These are phyloP conservation scores for Pyronema omphalodes DNA, from an alignment of 495 filamentous ascomycete genomes.

Conservation along the genomic window DNA sequence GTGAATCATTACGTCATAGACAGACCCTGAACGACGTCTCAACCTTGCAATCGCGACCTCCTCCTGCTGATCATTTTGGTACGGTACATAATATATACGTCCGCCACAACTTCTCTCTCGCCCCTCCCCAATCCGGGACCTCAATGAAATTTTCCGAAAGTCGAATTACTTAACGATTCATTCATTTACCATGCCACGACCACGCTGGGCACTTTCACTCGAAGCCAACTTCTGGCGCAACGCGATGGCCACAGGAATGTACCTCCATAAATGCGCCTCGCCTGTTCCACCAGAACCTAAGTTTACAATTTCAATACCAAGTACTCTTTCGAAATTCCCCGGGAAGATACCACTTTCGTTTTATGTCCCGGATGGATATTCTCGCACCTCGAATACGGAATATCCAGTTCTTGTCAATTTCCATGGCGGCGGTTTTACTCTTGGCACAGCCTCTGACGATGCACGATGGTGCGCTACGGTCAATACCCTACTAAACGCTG, in stretches of 20 bases:
- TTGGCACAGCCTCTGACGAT: constrained; percentile 54
- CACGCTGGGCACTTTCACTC: constrained; percentile 49
- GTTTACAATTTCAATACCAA: constrained; percentile 45
- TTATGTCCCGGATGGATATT: constrained; percentile 53
- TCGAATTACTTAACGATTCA: neutral
- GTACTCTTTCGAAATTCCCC: constrained; percentile 35
- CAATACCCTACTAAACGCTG: constrained; percentile 35
- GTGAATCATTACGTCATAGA: too few species aligned
- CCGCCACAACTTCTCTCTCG: too few species aligned
- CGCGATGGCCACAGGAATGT: constrained; percentile 65
- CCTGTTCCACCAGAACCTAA: constrained; percentile 47
- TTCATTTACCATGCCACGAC: constrained; percentile 24
- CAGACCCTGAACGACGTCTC: too few species aligned
- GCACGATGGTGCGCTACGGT: constrained; percentile 44
- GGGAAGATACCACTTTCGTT: constrained; percentile 54
- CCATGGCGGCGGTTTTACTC: constrained; percentile 61
- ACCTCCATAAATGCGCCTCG: constrained; percentile 47
- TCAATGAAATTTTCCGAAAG: neutral
- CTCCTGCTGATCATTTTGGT: too few species aligned
- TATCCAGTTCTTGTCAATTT: constrained; percentile 52
- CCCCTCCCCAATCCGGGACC: too few species aligned
- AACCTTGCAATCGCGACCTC: too few species aligned
- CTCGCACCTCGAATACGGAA: constrained; percentile 4
- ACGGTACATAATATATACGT: too few species aligned
- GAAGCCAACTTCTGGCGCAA: constrained; percentile 60